Evolutionary conservation across 2,329 filamentous ascomycete genomes (phyloP), one percentile per base, ranked within the genome.

Genomic region (Aureobasidium pullulans): DNA sequence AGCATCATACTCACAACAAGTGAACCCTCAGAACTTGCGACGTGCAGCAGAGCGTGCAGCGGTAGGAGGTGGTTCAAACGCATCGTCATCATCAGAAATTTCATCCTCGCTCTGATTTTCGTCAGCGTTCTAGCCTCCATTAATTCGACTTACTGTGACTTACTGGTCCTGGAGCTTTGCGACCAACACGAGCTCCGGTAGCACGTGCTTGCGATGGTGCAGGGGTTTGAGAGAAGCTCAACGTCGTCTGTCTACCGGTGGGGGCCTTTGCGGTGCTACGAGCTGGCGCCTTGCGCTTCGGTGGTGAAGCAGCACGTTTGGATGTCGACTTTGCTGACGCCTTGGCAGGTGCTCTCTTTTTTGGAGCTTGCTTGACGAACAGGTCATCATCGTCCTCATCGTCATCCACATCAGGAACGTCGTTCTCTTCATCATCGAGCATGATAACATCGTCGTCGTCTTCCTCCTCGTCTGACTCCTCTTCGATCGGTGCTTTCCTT

Each of bases 381-480:
- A 78, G 66, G 28, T 79, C 76, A 37, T 70, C 69, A 19, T 68
- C 66, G 74, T 70, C 60, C 75, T 71, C n/a, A 72, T 70, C 72
- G 47, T 71, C 76, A 6, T 77, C 74, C 31, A 78, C 68, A 28
- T 68, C 65, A 74, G 69, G 59, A 74, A 71, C 9, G 42, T 71
- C 76, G 7, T 77, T 73, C 32, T 80, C 79, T 15, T 81, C 79
- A 23, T 77, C 68, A 19, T 72, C 76, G 36, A 43, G 78, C 76
- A 59, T 71, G 67, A 57, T 67, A 62, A 76, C 69, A 73, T 70
- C 72, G 47, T 71, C 42, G 7, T 77, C 74, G 47, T 76, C 75
- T 13, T 77, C 52, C 7, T 77, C 74, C 43, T 76, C 75, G 10
- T 77, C 75, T 56, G 76, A 74, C 53, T 75, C 74, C 3, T 75